These are phyloP conservation scores for Penicillium fuscoglaucum DNA, from an alignment of 2,329 filamentous ascomycete species.

Conservation along the genomic window DNA sequence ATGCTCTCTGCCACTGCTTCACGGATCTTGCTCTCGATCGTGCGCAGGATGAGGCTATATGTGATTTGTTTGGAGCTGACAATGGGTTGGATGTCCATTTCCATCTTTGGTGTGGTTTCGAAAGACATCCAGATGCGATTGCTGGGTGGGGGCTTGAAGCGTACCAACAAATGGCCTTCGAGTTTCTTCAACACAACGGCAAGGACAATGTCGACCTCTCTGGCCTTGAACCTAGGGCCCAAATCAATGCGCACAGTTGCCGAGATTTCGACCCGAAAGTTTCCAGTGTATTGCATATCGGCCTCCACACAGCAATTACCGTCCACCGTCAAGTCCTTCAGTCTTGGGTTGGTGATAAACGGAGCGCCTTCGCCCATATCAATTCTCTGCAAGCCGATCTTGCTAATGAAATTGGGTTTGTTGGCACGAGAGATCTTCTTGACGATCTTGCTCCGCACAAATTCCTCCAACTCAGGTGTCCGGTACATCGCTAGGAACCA, in stretches of 20 bases:
- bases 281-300: constrained; percentile 85
- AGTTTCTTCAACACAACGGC: constrained; percentile 82
- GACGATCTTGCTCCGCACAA: constrained; percentile 80
- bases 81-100: constrained; percentile 91
- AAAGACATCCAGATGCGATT: constrained; percentile 97
- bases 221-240: constrained; percentile 80
- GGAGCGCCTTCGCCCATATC: constrained; percentile 85
- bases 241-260: constrained; percentile 92
- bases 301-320: constrained; percentile 85
- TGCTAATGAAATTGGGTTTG: constrained; percentile 84
- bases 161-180: constrained; percentile 79
- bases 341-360: constrained; percentile 80
- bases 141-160: constrained; percentile 91
- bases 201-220: constrained; percentile 85
- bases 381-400: constrained; percentile 78
- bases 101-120: constrained; percentile 88
- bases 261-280: constrained; percentile 84
- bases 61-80: constrained; percentile 95
- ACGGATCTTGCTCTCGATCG: constrained; percentile 92
- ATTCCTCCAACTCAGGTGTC: constrained; percentile 75
- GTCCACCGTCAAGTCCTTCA: constrained; percentile 87
- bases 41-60: constrained; percentile 84
- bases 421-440: constrained; percentile 96
- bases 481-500: constrained; percentile 86
- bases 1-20: constrained; percentile 91